Percentiles rank a stretch among this genome's conserved stretches.
Evolutionary conservation across 140 eudicot genomes (phyloP).

Genomic region (Ambrosia hybrid): DNA sequence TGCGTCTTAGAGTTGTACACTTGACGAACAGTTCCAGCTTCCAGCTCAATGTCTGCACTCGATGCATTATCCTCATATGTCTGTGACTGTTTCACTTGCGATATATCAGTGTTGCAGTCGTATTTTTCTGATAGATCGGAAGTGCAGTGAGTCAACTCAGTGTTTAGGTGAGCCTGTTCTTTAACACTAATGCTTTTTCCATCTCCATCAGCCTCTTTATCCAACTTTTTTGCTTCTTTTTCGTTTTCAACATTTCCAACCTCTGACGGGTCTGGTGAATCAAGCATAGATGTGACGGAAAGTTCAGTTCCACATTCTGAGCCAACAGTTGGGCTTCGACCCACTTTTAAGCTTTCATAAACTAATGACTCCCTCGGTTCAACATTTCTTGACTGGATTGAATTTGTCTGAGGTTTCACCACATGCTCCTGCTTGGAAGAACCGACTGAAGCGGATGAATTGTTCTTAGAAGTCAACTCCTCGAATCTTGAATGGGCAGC

Average conservation of each 20-base stretch:
- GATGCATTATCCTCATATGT: slow-evolving; percentile 20
- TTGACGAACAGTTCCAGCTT: too few relatives aligned
- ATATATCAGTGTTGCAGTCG: slow-evolving; percentile 22
- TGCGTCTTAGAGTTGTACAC: too few relatives aligned
- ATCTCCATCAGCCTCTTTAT: slow-evolving; percentile 6
- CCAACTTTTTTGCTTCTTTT: slow-evolving; percentile 27
- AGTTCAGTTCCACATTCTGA: slow-evolving; percentile 74
- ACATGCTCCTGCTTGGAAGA: slow-evolving; percentile 13
- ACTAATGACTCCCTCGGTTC: slow-evolving; percentile 28
- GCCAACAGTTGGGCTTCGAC: slow-evolving; percentile 28
- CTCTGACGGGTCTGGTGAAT: slow-evolving; percentile 62
- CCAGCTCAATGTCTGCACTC: background rate
- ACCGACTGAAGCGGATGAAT: slow-evolving; percentile 2
- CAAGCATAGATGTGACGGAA: slow-evolving; percentile 60
- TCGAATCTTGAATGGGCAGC: slow-evolving; percentile 77
- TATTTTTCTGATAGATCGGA: slow-evolving; percentile 19
- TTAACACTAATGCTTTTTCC: background rate
- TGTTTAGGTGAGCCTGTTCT: slow-evolving; percentile 25
- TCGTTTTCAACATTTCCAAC: slow-evolving; percentile 34
- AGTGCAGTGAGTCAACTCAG: slow-evolving; percentile 31
- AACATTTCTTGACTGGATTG: background rate
- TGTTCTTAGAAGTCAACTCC: slow-evolving; percentile 50
- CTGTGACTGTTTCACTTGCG: slow-evolving; percentile 31
- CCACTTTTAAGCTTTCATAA: slow-evolving; percentile 39
- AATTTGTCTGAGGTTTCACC: background rate